A percentile compares a stretch with the other conserved stretches of the same genome.
phyloP scores from a whole-genome alignment of 768 basidiomycete genomes.

The Hypholoma sublateritium region DNA sequence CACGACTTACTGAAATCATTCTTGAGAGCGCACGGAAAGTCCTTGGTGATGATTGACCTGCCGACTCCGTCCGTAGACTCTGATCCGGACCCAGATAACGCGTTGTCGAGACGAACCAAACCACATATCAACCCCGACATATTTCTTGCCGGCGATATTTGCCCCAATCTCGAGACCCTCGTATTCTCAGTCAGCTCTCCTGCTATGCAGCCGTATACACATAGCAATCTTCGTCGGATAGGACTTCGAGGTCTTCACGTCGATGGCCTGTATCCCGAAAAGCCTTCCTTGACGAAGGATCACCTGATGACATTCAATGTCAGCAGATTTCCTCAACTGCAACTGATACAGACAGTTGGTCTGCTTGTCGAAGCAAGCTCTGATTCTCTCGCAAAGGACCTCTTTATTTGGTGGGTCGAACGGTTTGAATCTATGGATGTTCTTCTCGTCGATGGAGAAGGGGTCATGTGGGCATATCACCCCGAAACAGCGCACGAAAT shows the following conservation, averaged over 20 bases:
- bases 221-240: constrained; percentile 43
- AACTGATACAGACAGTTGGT: constrained; percentile 46
- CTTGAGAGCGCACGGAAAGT: constrained; percentile 40
- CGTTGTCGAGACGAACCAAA: constrained; percentile 21
- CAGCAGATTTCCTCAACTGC: constrained; percentile 43
- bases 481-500: constrained; percentile 24
- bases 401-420: constrained; percentile 57
- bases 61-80: constrained; percentile 32
- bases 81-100: constrained; percentile 32
- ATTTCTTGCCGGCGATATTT: constrained; percentile 41
- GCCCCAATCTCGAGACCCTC: constrained; percentile 45
- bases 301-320: constrained; percentile 44
- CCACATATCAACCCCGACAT: constrained; percentile 38
- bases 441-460: constrained; percentile 54
- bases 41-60: constrained; percentile 40
- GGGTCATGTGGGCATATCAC: constrained; percentile 48
- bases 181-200: constrained; percentile 40
- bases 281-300: constrained; percentile 31
- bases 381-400: constrained; percentile 42
- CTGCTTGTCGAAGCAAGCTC: constrained; percentile 46
- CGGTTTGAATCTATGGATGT: constrained; percentile 48
- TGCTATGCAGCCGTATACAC: constrained; percentile 23
- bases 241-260: constrained; percentile 44
- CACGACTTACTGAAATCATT: constrained; percentile 32
- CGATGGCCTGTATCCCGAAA: constrained; percentile 44